Base-by-base conservation (phyloP, 2,329 filamentous ascomycete genomes). In the Cladosporium sphaerospermum region DNA sequence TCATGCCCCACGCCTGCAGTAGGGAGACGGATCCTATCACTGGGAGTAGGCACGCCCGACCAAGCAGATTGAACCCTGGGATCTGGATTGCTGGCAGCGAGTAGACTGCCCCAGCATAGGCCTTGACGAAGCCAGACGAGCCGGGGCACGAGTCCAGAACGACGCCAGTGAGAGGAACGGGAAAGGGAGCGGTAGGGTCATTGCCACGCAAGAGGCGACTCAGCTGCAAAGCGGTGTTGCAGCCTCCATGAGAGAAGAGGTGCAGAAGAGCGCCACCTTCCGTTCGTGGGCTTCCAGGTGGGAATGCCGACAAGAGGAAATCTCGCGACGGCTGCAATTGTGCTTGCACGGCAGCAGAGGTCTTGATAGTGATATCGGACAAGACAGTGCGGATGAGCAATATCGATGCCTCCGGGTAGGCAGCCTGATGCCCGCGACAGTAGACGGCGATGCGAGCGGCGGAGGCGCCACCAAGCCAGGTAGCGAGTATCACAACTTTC, bases 401-500 rank as follows among this genome's bases (percentile, higher is more conserved):
- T 28, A 53, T 53, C 6, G 33, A 44, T 34, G 51, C 43, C 1
- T 3, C 6, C 3, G 51, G 51, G 34, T 47, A 53, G 11, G 43
- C 18, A 9, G 18, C 23, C 19, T 53, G 51, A 18, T 53, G 48
- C 2, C 40, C 51, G 18, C 51, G 51, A 28, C 43, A 46, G n/a
- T 53, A 53, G 23, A 48, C 51, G 18, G 51, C 43, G 32, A 53
- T 47, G 42, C 51, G 42, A 18, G 4, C 16, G 18, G 42, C 13
- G 8, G 43, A 45, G 10, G 51, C 42, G 10, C 42, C 51, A 10
- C 51, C 51, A 14, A 53, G 36, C 51, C 51, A 53, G 10, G 49
- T 52, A 11, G 49, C 41, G n/a, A 52, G 28, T n/a, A 52, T 45
- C 6, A 54, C n/a, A 3, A 54, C 42, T 47, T 52, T 45, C 11